Conservation (phyloP, 768 basidiomycete species). For the Tephrocybe sp. region DNA sequence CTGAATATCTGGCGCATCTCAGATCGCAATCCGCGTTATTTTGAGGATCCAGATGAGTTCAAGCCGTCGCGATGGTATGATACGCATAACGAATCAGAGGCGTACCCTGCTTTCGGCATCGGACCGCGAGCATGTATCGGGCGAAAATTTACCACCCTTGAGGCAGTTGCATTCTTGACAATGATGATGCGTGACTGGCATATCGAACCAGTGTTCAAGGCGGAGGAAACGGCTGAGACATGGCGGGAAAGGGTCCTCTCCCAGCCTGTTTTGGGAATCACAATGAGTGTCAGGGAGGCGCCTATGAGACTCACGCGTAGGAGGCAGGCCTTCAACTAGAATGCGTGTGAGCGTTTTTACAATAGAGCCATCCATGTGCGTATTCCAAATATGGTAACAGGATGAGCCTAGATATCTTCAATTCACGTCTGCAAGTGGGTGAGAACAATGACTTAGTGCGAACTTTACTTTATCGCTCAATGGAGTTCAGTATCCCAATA, state of each 20-base stretch:
- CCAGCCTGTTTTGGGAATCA: constrained; percentile 31
- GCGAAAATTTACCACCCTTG: constrained; percentile 48
- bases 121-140: constrained; percentile 56
- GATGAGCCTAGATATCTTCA: too few relatives aligned
- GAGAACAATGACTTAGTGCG: too few relatives aligned
- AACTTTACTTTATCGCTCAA: too few relatives aligned
- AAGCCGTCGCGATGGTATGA: constrained; percentile 50
- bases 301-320: constrained; percentile 26
- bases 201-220: constrained; percentile 39
- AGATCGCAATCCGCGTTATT: constrained; percentile 48
- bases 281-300: constrained; percentile 28
- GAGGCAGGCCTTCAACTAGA: neutral
- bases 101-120: constrained; percentile 43
- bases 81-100: constrained; percentile 34
- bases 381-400: too few relatives aligned
- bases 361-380: too few relatives aligned
- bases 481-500: too few relatives aligned
- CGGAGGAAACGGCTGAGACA: constrained; percentile 32
- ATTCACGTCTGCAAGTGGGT: too few relatives aligned
- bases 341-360: too few relatives aligned
- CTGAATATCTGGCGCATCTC: neutral
- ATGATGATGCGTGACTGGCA: constrained; percentile 51
- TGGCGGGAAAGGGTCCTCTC: constrained; percentile 35
- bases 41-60: constrained; percentile 41
- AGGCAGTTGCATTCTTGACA: constrained; percentile 50